Base-by-base conservation (phyloP, 352 stramenopile species). In the Phytophthora meadii region DNA sequence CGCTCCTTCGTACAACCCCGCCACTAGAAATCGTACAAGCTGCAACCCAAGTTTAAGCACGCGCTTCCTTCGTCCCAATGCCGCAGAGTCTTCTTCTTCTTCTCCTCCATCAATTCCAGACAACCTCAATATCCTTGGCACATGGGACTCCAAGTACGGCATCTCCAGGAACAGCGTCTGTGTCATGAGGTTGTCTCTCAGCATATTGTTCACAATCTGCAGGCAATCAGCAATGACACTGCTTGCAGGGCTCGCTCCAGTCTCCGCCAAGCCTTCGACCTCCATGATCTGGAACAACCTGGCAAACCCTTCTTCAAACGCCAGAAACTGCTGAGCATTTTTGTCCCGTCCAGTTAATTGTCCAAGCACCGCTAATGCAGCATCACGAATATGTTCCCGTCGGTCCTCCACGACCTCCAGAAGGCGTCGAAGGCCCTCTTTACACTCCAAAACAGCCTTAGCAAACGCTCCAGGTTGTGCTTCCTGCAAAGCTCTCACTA, bases 251-350 rank as follows among this genome's bases (percentile, higher is more conserved):
- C 67, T 58, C 10, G 42, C 19, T 32, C 54, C 64, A 5, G 42
- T 68, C 25, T 89, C 72, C 11, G 50, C 51, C n/a, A 88, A 63
- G 7, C 79, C 83, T 61, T 94, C 86, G 2, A 60, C 64, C 27
- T 91, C 81, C 68, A 94, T 88, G 55, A 94, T 94, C 54, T 84
- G 70, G 52, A 94, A 94, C 27, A 94, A 65, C 24, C 82, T 79
- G 8, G 64, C 57, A 66, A 94, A 94, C 1, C 86, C 86, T 41
- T 94, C 86, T 70, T 93, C 86, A 68, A 90, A 94, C 1, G 84
- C 86, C 15, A 94, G 53, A 58, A 94, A 94, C 44, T 93, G 86
- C 69, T 94, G 86, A 7, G 84, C 80, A 41, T 84, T 88, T 48
- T 81, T 88, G 28, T 92, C 82, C 15, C 75, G 70, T 53, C 82